phyloP scores from a whole-genome alignment of 1,284 basidiomycete species.

The Phlebopus sp. region DNA sequence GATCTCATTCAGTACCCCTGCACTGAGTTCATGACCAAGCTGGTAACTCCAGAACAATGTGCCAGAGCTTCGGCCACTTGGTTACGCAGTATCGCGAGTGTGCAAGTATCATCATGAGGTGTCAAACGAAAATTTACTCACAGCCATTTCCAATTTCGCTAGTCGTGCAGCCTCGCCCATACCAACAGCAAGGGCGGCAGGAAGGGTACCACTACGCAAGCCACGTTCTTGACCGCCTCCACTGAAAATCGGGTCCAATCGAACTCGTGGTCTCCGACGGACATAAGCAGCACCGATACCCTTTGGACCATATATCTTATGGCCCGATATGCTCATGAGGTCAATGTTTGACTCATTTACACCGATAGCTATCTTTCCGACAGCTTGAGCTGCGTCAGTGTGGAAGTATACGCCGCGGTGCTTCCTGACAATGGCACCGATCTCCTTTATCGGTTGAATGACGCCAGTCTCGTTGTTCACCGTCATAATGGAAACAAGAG shows the following conservation, averaged over 20 bases:
- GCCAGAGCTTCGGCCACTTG: slow-evolving; percentile 33
- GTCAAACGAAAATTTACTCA: slow-evolving; percentile 47
- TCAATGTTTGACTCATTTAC: slow-evolving; percentile 97
- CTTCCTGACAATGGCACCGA: slow-evolving; percentile 81
- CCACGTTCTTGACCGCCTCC: slow-evolving; percentile 99
- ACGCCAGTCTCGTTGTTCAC: slow-evolving; percentile 99
- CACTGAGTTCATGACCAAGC: slow-evolving; percentile 67
- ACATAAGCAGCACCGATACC: slow-evolving; percentile 96
- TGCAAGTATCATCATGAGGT: slow-evolving; percentile 53
- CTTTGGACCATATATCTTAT: slow-evolving; percentile 99
- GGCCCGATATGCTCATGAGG: slow-evolving; percentile 93
- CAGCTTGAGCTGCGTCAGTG: slow-evolving; percentile 96
- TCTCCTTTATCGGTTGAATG: slow-evolving; percentile 96
- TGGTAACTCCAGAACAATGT: slow-evolving; percentile 31
- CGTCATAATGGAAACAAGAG: slow-evolving; percentile 93
- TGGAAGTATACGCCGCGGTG: slow-evolving; percentile 93
- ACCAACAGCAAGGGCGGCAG: slow-evolving; percentile 89
- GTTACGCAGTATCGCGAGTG: slow-evolving; percentile 29
- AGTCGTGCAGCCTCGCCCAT: slow-evolving; percentile 94
- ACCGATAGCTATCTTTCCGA: slow-evolving; percentile 87
- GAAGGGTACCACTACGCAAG: slow-evolving; percentile 89
- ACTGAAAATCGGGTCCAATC: slow-evolving; percentile 92
- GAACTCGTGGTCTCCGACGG: slow-evolving; percentile 87
- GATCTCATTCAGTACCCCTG: slow-evolving; percentile 82
- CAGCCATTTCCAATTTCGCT: slow-evolving; percentile 88